A percentile compares a stretch with the other conserved stretches of the same genome.
These are phyloP conservation scores for Stenogyne calaminthoides DNA, from an alignment of 305 asterid genomes.

Conservation along the genomic window DNA sequence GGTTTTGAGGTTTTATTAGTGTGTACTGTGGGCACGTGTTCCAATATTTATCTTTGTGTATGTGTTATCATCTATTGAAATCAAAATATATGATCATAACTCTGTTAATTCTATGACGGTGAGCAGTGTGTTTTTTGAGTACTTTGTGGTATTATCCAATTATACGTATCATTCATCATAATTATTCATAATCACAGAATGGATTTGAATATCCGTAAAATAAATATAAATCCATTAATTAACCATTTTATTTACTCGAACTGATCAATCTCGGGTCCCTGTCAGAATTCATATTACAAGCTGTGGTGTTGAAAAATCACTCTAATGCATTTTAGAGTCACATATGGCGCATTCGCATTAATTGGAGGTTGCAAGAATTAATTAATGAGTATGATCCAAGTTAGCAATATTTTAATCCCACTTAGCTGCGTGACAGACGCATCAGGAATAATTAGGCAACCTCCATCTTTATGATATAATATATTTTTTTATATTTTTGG, in stretches of 20 bases:
- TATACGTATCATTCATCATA: no score
- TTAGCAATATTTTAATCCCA: conserved; percentile 5
- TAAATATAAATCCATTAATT: not conserved
- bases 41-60: no score
- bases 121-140: no score
- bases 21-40: not conserved
- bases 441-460: not conserved
- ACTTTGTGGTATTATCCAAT: no score
- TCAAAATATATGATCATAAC: no score
- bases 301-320: not conserved
- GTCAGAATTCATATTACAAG: not conserved
- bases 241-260: not conserved
- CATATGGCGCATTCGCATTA: conserved; percentile 8
- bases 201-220: not conserved
- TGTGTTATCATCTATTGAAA: no score
- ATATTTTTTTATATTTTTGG: no score
- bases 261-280: not conserved
- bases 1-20: not conserved
- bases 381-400: not conserved
- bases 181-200: no score
- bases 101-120: no score
- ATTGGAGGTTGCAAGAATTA: not conserved
- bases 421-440: conserved; percentile 19
- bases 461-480: no score
- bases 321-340: not conserved